These are phyloP conservation scores for Gypsophila paniculata DNA, from an alignment of 179 eudicot species.

Conservation along the genomic window DNA sequence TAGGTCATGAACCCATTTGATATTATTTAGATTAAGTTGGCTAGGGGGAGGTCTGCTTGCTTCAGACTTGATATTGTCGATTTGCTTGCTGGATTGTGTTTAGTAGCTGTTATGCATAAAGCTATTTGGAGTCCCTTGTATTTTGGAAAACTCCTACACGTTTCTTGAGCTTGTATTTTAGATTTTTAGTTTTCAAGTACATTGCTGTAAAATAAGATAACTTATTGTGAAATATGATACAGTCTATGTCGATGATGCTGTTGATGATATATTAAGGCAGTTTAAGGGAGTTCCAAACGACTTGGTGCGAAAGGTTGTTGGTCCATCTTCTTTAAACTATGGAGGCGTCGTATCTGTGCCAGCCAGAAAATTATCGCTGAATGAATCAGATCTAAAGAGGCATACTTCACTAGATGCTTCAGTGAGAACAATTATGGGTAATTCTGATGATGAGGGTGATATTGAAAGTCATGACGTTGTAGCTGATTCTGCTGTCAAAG, in stretches of 20 bases:
- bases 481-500: constrained; percentile 33
- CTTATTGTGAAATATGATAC: constrained; percentile 20
- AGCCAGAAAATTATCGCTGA: constrained; percentile 50
- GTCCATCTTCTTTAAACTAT: constrained; percentile 52
- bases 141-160: neutral
- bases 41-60: neutral
- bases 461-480: constrained; percentile 41
- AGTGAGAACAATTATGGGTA: constrained; percentile 47
- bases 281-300: constrained; percentile 94
- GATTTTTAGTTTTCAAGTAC: neutral
- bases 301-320: constrained; percentile 60
- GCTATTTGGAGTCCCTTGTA: neutral
- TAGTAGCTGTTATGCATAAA: neutral
- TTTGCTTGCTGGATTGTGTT: neutral
- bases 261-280: constrained; percentile 96
- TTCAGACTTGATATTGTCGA: neutral
- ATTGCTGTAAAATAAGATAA: neutral
- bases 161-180: neutral
- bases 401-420: constrained; percentile 42
- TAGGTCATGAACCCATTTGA: neutral
- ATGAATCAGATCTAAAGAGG: constrained; percentile 47
- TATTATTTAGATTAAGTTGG: neutral
- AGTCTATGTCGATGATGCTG: constrained; percentile 97
- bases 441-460: constrained; percentile 69
- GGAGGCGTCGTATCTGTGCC: constrained; percentile 38